These are phyloP conservation scores for Macrophomina tecta DNA, from an alignment of 2,329 filamentous ascomycete genomes.

Conservation along the genomic window DNA sequence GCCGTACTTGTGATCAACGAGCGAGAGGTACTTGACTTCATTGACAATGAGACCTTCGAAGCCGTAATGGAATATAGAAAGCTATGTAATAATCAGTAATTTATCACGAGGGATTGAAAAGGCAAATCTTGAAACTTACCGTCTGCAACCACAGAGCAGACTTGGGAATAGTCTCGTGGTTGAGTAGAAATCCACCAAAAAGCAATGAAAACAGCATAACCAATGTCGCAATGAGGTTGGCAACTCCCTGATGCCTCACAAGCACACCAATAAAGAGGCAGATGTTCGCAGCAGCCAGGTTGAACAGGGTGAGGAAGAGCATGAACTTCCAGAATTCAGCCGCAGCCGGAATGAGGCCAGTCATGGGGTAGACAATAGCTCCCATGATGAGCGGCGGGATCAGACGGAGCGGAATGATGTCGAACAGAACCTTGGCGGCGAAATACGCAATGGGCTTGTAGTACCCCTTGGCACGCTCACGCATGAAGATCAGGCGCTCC, in stretches of 20 bases:
- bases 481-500: constrained; percentile 87
- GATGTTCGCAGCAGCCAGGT: constrained; percentile 89
- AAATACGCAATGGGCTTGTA: constrained; percentile 96
- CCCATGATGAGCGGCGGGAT: constrained; percentile 95
- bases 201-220: constrained; percentile 97
- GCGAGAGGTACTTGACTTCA: constrained; percentile 86
- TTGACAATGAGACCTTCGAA: constrained; percentile 98
- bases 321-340: constrained; percentile 90
- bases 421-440: constrained; percentile 94
- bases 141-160: constrained; percentile 88
- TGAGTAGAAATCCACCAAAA: constrained; percentile 91
- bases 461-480: constrained; percentile 95
- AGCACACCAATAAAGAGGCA: constrained; percentile 96
- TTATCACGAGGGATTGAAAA: not conserved
- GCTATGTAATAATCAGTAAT: constrained; percentile 46
- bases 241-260: constrained; percentile 88
- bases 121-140: constrained; percentile 53
- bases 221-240: constrained; percentile 89
- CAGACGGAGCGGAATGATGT: constrained; percentile 91
- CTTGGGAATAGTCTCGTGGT: constrained; percentile 88
- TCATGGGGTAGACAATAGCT: constrained; percentile 97
- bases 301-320: constrained; percentile 91
- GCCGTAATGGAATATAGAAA: constrained; percentile 98
- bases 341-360: constrained; percentile 81
- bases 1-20: constrained; percentile 94